Base-by-base conservation (phyloP, 2,329 filamentous ascomycete species). In the Didymella pomorum region DNA sequence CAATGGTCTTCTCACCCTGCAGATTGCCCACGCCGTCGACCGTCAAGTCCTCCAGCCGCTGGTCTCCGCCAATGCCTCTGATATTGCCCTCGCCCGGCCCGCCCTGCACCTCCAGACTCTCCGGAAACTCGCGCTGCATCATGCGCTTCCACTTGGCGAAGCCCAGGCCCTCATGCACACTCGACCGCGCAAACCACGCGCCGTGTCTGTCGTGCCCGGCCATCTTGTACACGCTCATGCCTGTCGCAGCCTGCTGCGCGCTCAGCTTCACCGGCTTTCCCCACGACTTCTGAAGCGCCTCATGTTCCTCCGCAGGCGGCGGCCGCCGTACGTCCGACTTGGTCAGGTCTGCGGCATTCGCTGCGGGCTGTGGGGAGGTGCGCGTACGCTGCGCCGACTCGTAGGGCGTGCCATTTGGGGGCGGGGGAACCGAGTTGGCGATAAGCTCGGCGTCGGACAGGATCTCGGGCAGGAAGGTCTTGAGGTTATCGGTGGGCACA, bases 111-210 rank as follows among this genome's bases (percentile, higher is more conserved):
- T 87, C 87, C 74, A 96, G 79, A 16, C 89, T 92, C 77, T 93
- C 90, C 0, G 84, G 82, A 74, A 97, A 95, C 79, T 98, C 94
- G 21, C 83, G 82, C 73, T 90, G 83, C 70, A 97, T 84, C 3
- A 89, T 92, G 49, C 82, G 82, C 79, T 88, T 90, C 88, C 92
- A 96, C 72, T 86, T 88, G 20, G 86, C 84, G 74, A 96, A 97
- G 0, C 87, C 82, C 20, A 96, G 75, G 0, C 89, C 91, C 67
- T 90, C 87, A 70, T 97, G 93, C 20, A 96, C 82, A 72, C 92
- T 96, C 47, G 90, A 83, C 54, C 94, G 82, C 23, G 92, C 92
- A 77, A 97, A 98, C 94, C 94, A 98, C 8, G 90, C 84, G 2
- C 93, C 94, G 64, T 89, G 89, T 35, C 92, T 88, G 76, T 98